Evolutionary conservation across 306 rosid species (phyloP), one percentile per base, ranked within the genome.

Genomic region (Ochetophila trinervis): DNA sequence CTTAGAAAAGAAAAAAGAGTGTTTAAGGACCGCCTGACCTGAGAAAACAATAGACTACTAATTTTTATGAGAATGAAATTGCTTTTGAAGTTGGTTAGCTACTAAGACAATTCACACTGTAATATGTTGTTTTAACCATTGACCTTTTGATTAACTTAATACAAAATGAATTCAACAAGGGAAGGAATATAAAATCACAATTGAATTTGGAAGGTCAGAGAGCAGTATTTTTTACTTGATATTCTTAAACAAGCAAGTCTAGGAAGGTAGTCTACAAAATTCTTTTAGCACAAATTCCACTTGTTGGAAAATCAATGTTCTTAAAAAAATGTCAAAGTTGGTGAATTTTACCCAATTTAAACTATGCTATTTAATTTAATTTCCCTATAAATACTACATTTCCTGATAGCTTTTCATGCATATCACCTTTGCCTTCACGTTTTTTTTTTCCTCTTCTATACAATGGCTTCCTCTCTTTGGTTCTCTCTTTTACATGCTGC

Each of bases 381-480:
- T 61, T 73, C 72, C 37, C 82, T 84, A 86, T 86, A 86, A 84
- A 86, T 84, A 69, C 72, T 34, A 56, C 54, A 74, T 8, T 62
- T 57, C 52, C 57, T 23, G 24, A 16, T 44, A 76, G 52, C 53
- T 30, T 35, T 77, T 65, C 67, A 72, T 76, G 72, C 77, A 80
- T 45, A 50, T 63, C 53, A 69, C 50, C 74, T 61, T 57, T 40
- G 52, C 63, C 44, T 64, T 56, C 22, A 63, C 11, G 34, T 36
- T 51, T 23, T 17, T 44, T 34, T 48, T 68, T 65, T 59, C 51
- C 62, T 30, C 34, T 48, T 54, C 24, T 12, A 45, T 14, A 34
- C 49, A 70, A 89, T 93, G 98, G 85, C 89, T 57, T 4, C 75
- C 66, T 73, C 74, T 72, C 73, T 69, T 42, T 27, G 58, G 65